phyloP scores from a whole-genome alignment of 768 basidiomycete genomes.

The Lactarius vividus region DNA sequence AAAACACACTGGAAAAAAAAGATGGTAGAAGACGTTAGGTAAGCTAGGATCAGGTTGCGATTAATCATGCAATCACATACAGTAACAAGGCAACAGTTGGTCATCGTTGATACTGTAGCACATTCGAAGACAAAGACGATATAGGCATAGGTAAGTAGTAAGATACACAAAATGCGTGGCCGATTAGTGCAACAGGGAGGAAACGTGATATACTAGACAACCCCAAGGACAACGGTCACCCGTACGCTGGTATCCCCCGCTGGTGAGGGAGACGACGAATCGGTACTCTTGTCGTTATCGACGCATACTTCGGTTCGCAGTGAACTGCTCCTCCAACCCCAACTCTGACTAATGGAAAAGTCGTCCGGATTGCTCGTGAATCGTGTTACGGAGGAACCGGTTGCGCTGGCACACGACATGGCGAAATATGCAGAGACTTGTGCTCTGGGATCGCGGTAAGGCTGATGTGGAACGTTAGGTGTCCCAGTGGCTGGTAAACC shows the following conservation, averaged over 20 bases:
- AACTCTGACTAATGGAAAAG: conserved; percentile 82
- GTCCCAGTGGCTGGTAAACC: conserved; percentile 44
- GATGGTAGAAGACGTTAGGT: conserved; percentile 7
- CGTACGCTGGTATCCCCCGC: conserved; percentile 56
- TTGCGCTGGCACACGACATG: conserved; percentile 76
- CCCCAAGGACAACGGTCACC: conserved; percentile 74
- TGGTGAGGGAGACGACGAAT: conserved; percentile 5
- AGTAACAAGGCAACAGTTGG: too few species aligned
- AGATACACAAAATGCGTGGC: neutral
- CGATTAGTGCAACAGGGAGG: neutral
- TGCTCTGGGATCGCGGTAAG: conserved; percentile 73
- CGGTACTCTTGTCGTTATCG: conserved; percentile 30
- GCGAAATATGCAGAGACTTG: conserved; percentile 78
- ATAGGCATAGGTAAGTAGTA: neutral
- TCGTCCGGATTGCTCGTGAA: conserved; percentile 86
- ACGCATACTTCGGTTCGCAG: conserved; percentile 48
- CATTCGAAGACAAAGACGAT: neutral
- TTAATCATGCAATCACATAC: neutral
- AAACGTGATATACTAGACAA: conserved; percentile 46
- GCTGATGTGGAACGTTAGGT: conserved; percentile 53
- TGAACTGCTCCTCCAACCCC: conserved; percentile 85
- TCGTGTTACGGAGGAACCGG: conserved; percentile 76
- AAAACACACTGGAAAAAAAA: neutral
- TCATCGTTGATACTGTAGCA: neutral
- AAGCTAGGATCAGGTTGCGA: neutral